Percentiles rank a stretch among this genome's conserved stretches.
Evolutionary conservation across 345 rosid species (phyloP).

Genomic region (Citrus maxima): DNA sequence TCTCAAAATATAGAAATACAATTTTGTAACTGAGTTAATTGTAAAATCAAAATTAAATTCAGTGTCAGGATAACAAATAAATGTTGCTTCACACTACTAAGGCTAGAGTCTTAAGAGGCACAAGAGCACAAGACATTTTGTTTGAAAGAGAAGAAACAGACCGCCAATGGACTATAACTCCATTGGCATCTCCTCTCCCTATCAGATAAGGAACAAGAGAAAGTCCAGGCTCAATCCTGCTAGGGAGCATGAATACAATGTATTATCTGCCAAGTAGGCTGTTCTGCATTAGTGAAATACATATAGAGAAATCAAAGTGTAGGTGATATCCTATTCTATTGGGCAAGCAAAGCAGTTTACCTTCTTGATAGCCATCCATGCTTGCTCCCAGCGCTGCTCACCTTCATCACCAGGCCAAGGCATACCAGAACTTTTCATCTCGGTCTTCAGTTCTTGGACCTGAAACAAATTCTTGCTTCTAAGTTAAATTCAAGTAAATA

Average conservation of each 20-base stretch:
- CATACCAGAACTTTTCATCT: slow-evolving; percentile 84
- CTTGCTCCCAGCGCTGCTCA: slow-evolving; percentile 86
- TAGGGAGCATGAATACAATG: background rate
- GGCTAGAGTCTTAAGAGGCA: background rate
- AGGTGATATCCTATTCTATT: background rate
- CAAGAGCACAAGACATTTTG: too few species aligned
- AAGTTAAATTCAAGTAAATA: background rate
- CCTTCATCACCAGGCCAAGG: slow-evolving; percentile 99
- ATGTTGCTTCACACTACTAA: background rate
- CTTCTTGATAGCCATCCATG: slow-evolving; percentile 97
- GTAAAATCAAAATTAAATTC: background rate
- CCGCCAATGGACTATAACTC: background rate
- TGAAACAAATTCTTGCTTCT: slow-evolving; percentile 25
- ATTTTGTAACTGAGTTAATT: background rate
- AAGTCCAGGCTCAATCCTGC: background rate
- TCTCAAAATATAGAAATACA: slow-evolving; percentile 3
- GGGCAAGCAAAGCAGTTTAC: slow-evolving; percentile 27
- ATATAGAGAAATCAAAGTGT: background rate
- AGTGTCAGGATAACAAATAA: background rate
- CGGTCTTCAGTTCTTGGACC: slow-evolving; percentile 84
- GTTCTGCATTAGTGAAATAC: background rate
- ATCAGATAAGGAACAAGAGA: background rate
- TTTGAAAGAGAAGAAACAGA: background rate
- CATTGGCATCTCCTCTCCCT: background rate
- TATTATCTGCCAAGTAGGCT: background rate